These are phyloP conservation scores for Xanthoparmelia taractica DNA, from an alignment of 495 filamentous ascomycete species.

Conservation along the genomic window DNA sequence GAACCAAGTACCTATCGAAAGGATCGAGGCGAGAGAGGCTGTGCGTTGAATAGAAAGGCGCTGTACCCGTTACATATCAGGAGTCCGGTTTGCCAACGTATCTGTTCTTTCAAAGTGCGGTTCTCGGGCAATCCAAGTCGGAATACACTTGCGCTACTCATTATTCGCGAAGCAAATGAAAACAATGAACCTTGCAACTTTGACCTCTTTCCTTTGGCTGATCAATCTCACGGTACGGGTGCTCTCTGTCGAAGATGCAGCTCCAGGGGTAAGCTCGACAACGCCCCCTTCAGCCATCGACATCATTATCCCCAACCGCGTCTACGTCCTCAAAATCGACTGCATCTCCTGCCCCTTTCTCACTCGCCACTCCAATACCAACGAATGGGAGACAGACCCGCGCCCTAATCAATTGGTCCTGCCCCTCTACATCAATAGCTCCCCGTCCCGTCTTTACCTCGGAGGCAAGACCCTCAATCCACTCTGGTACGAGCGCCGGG, in stretches of 20 bases:
- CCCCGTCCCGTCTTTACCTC: neutral
- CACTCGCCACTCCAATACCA: neutral
- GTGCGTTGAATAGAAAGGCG: too few species aligned
- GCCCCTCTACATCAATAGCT: neutral
- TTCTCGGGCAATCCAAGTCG: neutral
- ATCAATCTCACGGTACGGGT: neutral
- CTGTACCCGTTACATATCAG: too few species aligned
- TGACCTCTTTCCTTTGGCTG: neutral
- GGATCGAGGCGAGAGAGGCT: too few species aligned
- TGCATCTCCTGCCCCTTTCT: conserved; percentile 4
- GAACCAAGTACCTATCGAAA: too few species aligned
- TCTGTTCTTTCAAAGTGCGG: too few species aligned
- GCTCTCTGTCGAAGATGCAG: neutral
- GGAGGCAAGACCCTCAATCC: neutral
- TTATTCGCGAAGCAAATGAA: neutral
- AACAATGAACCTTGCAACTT: neutral
- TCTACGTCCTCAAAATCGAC: neutral
- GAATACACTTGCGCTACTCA: neutral
- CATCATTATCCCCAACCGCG: neutral
- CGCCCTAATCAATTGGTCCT: neutral
- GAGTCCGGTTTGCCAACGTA: too few species aligned
- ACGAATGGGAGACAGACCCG: neutral
- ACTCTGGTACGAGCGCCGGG: neutral
- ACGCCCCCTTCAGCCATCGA: neutral
- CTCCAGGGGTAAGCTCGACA: neutral